phyloP scores from a whole-genome alignment of 495 filamentous ascomycete genomes.

The Hypoxylon fragiforme region DNA sequence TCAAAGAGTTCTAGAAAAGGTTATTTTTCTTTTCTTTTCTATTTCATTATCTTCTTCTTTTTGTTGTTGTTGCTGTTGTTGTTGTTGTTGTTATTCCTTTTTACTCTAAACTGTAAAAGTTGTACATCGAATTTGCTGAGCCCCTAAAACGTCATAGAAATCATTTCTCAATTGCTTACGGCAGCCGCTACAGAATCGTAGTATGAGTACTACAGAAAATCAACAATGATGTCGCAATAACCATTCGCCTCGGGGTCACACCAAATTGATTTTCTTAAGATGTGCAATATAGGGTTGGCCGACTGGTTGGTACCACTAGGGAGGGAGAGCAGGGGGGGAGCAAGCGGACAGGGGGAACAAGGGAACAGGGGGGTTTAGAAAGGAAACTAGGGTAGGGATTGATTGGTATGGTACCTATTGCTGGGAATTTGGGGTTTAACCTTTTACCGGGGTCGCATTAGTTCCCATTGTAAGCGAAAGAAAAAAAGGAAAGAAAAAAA shows the following conservation, averaged over 20 bases:
- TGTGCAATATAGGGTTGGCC: constrained; percentile 48
- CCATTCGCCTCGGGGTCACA: constrained; percentile 22
- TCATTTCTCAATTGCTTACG: constrained; percentile 14
- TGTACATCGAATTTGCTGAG: not conserved
- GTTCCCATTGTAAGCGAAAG: constrained; percentile 34
- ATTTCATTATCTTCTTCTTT: not conserved
- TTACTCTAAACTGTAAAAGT: not conserved
- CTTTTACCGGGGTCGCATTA: constrained; percentile 37
- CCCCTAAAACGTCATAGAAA: constrained; percentile 10
- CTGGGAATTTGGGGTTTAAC: constrained; percentile 35
- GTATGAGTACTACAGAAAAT: no score
- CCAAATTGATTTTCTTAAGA: constrained; percentile 48
- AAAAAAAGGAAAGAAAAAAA: not conserved
- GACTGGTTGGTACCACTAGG: constrained; percentile 34
- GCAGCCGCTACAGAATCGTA: constrained; percentile 15
- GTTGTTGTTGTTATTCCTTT: not conserved
- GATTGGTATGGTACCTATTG: not conserved
- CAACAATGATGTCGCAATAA: constrained; percentile 31
- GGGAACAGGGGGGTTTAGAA: constrained; percentile 6
- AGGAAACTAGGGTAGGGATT: not conserved
- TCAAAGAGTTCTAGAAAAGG: no score
- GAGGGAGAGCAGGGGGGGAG: no score
- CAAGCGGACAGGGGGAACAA: no score
- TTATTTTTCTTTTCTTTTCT: not conserved
- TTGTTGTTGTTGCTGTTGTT: no score